phyloP scores from a whole-genome alignment of 371 early-diverging fungal species.

The Rhizomucor miehei region DNA sequence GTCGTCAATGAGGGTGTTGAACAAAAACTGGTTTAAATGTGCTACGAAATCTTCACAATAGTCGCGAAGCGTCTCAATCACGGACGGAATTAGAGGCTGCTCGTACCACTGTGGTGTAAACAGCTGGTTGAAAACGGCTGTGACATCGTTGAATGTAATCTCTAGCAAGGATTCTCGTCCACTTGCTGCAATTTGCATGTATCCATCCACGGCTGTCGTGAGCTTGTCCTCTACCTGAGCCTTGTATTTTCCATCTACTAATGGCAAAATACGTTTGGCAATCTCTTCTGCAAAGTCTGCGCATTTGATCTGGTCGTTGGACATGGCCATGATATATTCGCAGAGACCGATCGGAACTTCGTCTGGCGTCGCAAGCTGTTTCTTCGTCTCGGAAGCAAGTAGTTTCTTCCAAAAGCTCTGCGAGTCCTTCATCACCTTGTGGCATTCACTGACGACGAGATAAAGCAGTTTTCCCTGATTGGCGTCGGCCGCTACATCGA shows the following conservation, averaged over 20 bases:
- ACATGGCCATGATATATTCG: conserved; percentile 92
- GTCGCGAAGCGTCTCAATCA: conserved; percentile 89
- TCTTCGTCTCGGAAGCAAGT: conserved; percentile 68
- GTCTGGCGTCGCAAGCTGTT: conserved; percentile 69
- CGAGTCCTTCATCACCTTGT: conserved; percentile 76
- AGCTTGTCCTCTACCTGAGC: conserved; percentile 59
- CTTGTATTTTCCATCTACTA: conserved; percentile 69
- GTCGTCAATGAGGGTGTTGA: conserved; percentile 79
- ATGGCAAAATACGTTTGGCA: conserved; percentile 58
- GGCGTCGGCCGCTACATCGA: conserved; percentile 82
- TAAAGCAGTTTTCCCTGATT: conserved; percentile 82
- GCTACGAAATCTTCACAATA: conserved; percentile 79
- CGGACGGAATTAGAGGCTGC: conserved; percentile 72
- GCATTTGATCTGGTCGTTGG: conserved; percentile 87
- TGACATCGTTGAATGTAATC: conserved; percentile 80
- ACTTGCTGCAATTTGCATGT: conserved; percentile 75
- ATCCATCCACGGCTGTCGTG: conserved; percentile 71
- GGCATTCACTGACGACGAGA: conserved; percentile 86
- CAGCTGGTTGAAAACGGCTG: conserved; percentile 67
- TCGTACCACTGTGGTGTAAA: conserved; percentile 91
- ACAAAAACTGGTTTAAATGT: conserved; percentile 83
- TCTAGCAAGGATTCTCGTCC: conserved; percentile 74
- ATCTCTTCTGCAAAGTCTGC: conserved; percentile 88
- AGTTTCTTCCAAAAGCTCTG: conserved; percentile 78
- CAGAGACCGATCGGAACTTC: conserved; percentile 78